A percentile compares a stretch with the other conserved stretches of the same genome.
These are phyloP conservation scores for Calocybe cyanea DNA, from an alignment of 768 basidiomycete genomes.

Conservation along the genomic window DNA sequence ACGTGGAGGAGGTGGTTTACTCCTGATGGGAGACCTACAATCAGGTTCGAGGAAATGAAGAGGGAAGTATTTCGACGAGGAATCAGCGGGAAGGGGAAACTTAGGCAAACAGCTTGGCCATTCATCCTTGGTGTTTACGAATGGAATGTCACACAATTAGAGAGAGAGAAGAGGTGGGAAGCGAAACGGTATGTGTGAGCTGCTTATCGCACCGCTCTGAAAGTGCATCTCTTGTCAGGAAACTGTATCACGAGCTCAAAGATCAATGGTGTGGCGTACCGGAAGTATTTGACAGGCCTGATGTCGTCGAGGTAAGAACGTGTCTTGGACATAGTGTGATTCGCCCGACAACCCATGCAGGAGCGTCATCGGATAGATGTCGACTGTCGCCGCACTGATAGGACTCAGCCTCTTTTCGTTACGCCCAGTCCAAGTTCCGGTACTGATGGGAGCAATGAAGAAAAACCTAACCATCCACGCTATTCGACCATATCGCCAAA, in stretches of 20 bases:
- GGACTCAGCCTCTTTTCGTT: constrained; percentile 87
- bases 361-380: constrained; percentile 95
- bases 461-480: constrained; percentile 51
- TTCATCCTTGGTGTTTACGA: constrained; percentile 81
- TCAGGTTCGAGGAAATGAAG: constrained; percentile 66
- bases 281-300: constrained; percentile 76
- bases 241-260: constrained; percentile 68
- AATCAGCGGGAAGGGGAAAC: constrained; percentile 43
- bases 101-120: constrained; percentile 84
- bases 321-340: constrained; percentile 7
- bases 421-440: constrained; percentile 28
- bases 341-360: constrained; percentile 17
- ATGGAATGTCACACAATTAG: constrained; percentile 68
- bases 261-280: constrained; percentile 80
- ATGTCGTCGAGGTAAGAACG: constrained; percentile 69
- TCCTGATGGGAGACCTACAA: constrained; percentile 61
- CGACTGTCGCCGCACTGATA: constrained; percentile 94
- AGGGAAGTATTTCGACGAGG: constrained; percentile 79
- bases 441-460: constrained; percentile 38
- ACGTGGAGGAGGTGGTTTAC: constrained; percentile 80
- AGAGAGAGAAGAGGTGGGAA: constrained; percentile 60
- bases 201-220: not conserved
- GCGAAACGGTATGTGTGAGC: constrained; percentile 48
- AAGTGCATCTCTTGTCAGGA: constrained; percentile 33
- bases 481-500: constrained; percentile 76